Conservation (phyloP, 331 rosid species). For the Acacia concinna region DNA sequence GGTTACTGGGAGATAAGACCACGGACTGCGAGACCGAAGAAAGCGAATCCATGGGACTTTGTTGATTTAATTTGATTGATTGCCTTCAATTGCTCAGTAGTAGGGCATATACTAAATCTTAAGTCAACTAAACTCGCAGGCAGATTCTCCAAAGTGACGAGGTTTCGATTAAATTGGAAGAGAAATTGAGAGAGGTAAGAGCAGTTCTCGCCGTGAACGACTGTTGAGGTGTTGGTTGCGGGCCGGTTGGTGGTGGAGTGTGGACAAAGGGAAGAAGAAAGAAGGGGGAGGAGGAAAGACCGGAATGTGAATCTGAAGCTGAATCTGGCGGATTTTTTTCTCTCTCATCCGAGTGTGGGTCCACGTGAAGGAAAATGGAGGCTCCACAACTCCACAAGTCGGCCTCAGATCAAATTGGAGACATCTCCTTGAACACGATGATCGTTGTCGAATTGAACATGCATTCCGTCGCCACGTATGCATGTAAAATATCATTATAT, state of each 20-base stretch:
- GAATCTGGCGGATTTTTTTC: conserved; percentile 31
- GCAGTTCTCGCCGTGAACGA: conserved; percentile 30
- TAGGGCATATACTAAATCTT: not conserved
- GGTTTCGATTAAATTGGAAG: not conserved
- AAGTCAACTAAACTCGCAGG: not conserved
- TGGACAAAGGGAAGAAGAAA: not conserved
- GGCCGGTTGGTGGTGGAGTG: not conserved
- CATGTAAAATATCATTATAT: not conserved
- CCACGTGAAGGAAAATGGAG: conserved; percentile 14
- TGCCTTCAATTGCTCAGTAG: not conserved
- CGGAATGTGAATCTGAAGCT: conserved; percentile 13
- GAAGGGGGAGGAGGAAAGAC: conserved; percentile 26
- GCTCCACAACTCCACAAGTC: not conserved
- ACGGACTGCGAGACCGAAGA: conserved; percentile 72
- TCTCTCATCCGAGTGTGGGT: not conserved
- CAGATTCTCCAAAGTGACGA: not conserved
- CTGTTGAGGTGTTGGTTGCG: not conserved
- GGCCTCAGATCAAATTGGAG: conserved; percentile 16
- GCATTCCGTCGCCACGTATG: not conserved
- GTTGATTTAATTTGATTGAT: not conserved
- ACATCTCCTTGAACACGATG: not conserved
- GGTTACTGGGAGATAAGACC: conserved; percentile 62
- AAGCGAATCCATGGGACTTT: conserved; percentile 69
- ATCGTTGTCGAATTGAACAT: not conserved
- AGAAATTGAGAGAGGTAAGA: not conserved